phyloP scores from a whole-genome alignment of 345 rosid genomes.

The Ricinus communis region DNA sequence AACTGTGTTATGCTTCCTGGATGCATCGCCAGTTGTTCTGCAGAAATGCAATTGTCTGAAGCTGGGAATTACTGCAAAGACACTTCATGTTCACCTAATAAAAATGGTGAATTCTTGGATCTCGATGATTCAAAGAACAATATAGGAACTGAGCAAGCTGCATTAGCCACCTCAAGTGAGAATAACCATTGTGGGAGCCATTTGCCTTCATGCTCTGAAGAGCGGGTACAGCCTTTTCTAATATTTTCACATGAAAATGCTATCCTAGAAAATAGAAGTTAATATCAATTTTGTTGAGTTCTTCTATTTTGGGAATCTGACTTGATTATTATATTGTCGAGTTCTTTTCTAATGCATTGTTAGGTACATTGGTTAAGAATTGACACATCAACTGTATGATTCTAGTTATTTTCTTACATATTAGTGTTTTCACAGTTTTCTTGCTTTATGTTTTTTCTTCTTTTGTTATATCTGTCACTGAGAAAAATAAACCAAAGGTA shows the following conservation, averaged over 20 bases:
- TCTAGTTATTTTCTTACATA: background rate
- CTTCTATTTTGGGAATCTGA: background rate
- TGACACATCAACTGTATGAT: background rate
- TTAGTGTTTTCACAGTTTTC: background rate
- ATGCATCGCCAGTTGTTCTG: constrained; percentile 37
- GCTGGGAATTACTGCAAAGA: constrained; percentile 39
- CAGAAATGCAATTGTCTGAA: constrained; percentile 42
- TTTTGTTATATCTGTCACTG: background rate
- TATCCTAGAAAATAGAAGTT: background rate
- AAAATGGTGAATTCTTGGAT: constrained; percentile 32
- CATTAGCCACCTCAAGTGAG: constrained; percentile 39
- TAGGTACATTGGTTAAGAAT: background rate
- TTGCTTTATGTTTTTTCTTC: background rate
- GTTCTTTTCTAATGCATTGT: background rate
- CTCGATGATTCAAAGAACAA: constrained; percentile 35
- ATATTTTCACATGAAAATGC: constrained; percentile 2
- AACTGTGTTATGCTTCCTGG: constrained; percentile 30
- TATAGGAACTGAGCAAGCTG: constrained; percentile 29
- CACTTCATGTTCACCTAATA: constrained; percentile 20
- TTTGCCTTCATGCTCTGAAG: constrained; percentile 45
- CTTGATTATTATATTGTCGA: background rate
- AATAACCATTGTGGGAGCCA: constrained; percentile 33
- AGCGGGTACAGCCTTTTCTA: constrained; percentile 45
- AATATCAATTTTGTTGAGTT: too few relatives aligned
- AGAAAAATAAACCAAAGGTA: background rate